These are phyloP conservation scores for Gomphus sp. DNA, from an alignment of 1,284 basidiomycete species.

Conservation along the genomic window DNA sequence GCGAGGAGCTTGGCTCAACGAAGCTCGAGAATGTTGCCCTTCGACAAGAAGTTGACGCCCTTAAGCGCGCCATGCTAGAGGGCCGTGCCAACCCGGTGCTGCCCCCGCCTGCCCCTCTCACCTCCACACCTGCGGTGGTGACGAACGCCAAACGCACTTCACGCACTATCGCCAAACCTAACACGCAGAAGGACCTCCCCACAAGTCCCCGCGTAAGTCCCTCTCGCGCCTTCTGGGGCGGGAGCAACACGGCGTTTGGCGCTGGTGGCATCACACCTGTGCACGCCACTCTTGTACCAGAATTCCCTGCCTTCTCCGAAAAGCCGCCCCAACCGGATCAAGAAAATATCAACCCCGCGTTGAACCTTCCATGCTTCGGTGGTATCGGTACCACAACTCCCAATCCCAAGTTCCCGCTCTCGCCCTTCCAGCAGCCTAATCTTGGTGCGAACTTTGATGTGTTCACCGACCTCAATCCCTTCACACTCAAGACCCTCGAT, in stretches of 20 bases:
- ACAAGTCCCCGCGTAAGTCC: conserved; percentile 44
- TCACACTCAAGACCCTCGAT: conserved; percentile 77
- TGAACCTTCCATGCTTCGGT: conserved; percentile 33
- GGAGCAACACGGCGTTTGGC: conserved; percentile 28
- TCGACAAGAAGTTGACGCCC: conserved; percentile 71
- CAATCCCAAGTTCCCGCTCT: conserved; percentile 3
- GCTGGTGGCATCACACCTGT: conserved; percentile 72
- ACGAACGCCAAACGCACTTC: conserved; percentile 14
- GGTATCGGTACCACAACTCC: conserved; percentile 12
- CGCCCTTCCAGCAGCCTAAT: conserved; percentile 12
- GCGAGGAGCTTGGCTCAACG: conserved; percentile 73
- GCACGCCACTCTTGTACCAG: conserved; percentile 75
- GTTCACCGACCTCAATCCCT: conserved; percentile 69
- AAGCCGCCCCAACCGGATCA: conserved; percentile 5
- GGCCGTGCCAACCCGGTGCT: conserved; percentile 35
- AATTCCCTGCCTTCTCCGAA: conserved; percentile 23
- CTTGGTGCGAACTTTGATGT: conserved; percentile 39
- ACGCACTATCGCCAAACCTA: conserved; percentile 44
- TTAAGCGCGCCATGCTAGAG: conserved; percentile 76
- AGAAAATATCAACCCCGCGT: conserved; percentile 78
- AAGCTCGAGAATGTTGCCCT: conserved; percentile 80
- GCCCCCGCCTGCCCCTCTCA: conserved; percentile 37
- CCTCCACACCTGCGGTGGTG: conserved; percentile 24
- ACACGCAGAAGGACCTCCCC: conserved; percentile 78
- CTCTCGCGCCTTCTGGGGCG: conserved; percentile 63